Evolutionary conservation across 306 rosid genomes (phyloP), one percentile per base, ranked within the genome.

Genomic region (Dryas octopetala): DNA sequence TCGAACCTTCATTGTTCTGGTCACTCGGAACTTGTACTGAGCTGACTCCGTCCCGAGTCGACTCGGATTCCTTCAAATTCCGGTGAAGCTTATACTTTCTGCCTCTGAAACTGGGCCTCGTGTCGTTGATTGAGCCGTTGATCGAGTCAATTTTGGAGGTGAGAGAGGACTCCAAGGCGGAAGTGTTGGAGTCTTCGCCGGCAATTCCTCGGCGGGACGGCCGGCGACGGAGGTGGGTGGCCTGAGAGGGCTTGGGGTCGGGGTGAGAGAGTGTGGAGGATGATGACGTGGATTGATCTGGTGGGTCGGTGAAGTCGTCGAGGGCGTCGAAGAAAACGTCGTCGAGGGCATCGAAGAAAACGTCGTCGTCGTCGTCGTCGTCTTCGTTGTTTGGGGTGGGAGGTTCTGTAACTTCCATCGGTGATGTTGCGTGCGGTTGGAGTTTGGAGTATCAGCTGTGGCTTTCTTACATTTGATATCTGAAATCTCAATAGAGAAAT

Each of bases 201-300:
- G 76, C 59, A 69, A 83, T 14, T 40, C 11, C 6, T 5, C 58
- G 57, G 74, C 69, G 64, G 19, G 60, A 45, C 5, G 65, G 3
- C 28, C 93, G 88, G 82, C 86, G 86, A 16, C 86, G 96, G 73
- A 84, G 69, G 17, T 71, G 67, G 73, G 70, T 10, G 9, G 75
- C 70, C 58, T 79, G 74, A 68, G 82, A 10, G 6, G 71, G 69
- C 0, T 62, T 62, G 41, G 80, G 52, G 48, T 66, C 74, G 48
- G 16, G 63, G 44, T 43, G 75, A 4, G 41, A 28, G 51, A 78
- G 38, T 0, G 80, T 41, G 51, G 87, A 76, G 68, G 66, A 62
- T 12, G 66, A 62, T 12, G 89, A 86, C 32, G 84, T 16, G 62
- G 88, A 88, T 14, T 60, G 72, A 57, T 82, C 88, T 2, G 88